Evolutionary conservation across 1,139 yeast species (phyloP).

Genomic region (Geotrichum australiense): DNA sequence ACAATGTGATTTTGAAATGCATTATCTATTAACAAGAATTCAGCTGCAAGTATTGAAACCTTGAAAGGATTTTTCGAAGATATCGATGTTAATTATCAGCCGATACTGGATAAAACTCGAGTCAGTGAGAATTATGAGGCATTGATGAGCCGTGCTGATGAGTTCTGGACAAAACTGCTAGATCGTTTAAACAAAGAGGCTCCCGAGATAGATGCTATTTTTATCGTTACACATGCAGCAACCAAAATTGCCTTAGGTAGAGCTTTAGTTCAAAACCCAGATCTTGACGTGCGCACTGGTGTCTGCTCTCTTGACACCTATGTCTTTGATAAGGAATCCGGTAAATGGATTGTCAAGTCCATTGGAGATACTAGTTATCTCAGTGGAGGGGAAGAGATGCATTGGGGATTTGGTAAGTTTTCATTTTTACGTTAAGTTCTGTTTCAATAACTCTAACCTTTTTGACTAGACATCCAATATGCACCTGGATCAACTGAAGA

Average conservation of each 20-base stretch:
- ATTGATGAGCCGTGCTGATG: constrained; percentile 48
- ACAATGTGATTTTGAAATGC: neutral
- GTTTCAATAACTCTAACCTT: neutral
- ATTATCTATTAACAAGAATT: neutral
- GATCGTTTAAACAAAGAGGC: constrained; percentile 45
- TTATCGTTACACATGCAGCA: constrained; percentile 78
- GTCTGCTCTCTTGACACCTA: constrained; percentile 54
- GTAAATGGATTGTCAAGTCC: constrained; percentile 50
- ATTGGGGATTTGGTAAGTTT: constrained; percentile 65
- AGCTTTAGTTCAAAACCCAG: constrained; percentile 47
- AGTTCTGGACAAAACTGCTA: constrained; percentile 47
- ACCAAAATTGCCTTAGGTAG: constrained; percentile 73
- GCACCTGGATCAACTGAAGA: constrained; percentile 80
- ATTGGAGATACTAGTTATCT: constrained; percentile 67
- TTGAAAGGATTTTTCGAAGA: constrained; percentile 47
- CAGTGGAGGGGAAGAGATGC: constrained; percentile 79
- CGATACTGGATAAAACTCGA: constrained; percentile 49
- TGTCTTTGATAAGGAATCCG: constrained; percentile 37
- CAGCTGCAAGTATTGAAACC: constrained; percentile 46
- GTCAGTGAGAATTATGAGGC: constrained; percentile 63
- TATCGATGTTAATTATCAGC: constrained; percentile 37
- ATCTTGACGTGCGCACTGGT: constrained; percentile 47
- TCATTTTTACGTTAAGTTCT: neutral
- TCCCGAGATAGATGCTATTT: constrained; percentile 50
- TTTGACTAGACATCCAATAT: constrained; percentile 36